These are phyloP conservation scores for Exophiala mesophila DNA, from an alignment of 2,329 filamentous ascomycete genomes.

Conservation along the genomic window DNA sequence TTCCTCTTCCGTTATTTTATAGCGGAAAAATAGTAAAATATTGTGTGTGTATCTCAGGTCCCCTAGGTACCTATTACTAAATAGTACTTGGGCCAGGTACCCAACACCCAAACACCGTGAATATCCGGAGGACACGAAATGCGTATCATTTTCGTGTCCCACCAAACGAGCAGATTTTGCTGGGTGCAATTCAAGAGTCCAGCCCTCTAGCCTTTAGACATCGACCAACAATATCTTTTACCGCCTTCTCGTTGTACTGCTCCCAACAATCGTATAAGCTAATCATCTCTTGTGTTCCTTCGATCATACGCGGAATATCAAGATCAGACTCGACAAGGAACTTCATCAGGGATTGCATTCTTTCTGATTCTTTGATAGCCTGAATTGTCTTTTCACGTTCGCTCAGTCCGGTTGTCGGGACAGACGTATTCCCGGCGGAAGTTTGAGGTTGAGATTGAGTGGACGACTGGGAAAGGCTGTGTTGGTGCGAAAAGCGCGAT, in stretches of 20 bases:
- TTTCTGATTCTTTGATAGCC: slow-evolving; percentile 41
- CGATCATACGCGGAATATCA: slow-evolving; percentile 77
- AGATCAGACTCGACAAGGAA: slow-evolving; percentile 85
- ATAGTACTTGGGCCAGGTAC: no score
- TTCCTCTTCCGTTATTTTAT: no score
- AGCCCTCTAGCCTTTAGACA: slow-evolving; percentile 58
- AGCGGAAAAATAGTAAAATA: no score
- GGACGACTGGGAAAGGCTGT: slow-evolving; percentile 1
- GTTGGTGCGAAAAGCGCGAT: background rate
- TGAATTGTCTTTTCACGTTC: slow-evolving; percentile 16
- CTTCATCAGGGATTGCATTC: slow-evolving; percentile 63
- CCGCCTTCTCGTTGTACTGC: slow-evolving; percentile 58
- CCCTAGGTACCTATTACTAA: no score
- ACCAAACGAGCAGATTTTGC: no score
- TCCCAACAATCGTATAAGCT: slow-evolving; percentile 79
- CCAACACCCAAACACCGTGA: no score
- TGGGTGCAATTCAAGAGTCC: slow-evolving; percentile 52
- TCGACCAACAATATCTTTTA: slow-evolving; percentile 58
- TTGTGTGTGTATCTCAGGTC: no score
- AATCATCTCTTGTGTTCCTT: slow-evolving; percentile 86
- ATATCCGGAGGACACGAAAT: no score
- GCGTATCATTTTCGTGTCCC: no score
- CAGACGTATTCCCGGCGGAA: background rate
- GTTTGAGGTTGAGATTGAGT: background rate
- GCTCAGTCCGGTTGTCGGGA: background rate